phyloP scores from a whole-genome alignment of 2,329 filamentous ascomycete genomes.

The Pestalotiopsis sp. region DNA sequence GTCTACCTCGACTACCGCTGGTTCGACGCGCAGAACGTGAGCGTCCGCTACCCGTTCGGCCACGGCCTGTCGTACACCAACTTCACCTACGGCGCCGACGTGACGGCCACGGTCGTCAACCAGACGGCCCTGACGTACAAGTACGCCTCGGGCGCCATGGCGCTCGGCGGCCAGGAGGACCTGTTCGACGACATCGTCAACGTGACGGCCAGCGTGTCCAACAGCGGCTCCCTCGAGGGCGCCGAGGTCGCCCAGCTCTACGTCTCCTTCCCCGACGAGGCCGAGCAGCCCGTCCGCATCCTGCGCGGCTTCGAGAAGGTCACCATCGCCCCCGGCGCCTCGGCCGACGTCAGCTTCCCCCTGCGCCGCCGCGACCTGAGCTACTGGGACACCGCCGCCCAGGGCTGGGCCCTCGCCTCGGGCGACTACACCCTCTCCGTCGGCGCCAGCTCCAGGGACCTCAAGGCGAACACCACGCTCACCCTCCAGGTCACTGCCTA shows the following conservation, averaged over 20 bases:
- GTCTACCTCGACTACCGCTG: constrained; percentile 60
- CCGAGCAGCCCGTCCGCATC: constrained; percentile 43
- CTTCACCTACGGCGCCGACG: constrained; percentile 16
- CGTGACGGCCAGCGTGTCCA: constrained; percentile 51
- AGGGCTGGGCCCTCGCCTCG: constrained; percentile 60
- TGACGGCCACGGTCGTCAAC: constrained; percentile 11
- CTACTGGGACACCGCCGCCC: constrained; percentile 61
- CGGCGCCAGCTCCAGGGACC: constrained; percentile 1
- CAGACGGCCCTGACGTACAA: constrained; percentile 39
- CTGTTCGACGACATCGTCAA: constrained; percentile 57
- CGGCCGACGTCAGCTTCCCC: constrained; percentile 51
- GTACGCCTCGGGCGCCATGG: constrained; percentile 46
- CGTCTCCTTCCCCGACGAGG: constrained; percentile 51
- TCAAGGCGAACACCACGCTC: background rate
- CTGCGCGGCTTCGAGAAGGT: constrained; percentile 67
- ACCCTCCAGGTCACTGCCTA: background rate
- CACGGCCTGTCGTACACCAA: constrained; percentile 59
- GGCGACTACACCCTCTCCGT: constrained; percentile 26
- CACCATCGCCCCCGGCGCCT: constrained; percentile 48
- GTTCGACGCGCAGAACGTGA: constrained; percentile 51
- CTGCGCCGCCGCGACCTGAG: constrained; percentile 64
- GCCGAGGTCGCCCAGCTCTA: constrained; percentile 62
- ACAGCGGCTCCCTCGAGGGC: constrained; percentile 52
- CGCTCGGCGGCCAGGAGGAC: constrained; percentile 55
- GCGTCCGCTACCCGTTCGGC: constrained; percentile 56